Conservation (phyloP, 2,329 filamentous ascomycete species). For the Trichophaea hybrida region DNA sequence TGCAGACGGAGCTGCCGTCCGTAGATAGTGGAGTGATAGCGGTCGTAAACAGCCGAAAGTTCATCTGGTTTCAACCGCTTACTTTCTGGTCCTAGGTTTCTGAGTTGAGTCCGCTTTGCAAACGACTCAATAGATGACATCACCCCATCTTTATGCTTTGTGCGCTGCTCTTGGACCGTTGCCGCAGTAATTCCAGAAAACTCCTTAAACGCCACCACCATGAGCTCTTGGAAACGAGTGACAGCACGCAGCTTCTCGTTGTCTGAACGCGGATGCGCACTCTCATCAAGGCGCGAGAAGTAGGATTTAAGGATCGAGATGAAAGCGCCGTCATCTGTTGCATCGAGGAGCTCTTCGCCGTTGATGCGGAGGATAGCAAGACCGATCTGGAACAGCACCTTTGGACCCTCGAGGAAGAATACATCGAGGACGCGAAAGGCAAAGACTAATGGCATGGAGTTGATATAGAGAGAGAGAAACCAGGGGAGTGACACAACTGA, state of each 20-base stretch:
- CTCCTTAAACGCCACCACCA: conserved; percentile 98
- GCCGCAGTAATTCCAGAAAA: conserved; percentile 90
- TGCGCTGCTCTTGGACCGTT: conserved; percentile 73
- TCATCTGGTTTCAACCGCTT: conserved; percentile 78
- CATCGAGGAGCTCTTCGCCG: conserved; percentile 85
- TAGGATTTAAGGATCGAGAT: conserved; percentile 93
- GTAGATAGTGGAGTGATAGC: conserved; percentile 83
- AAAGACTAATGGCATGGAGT: conserved; percentile 97
- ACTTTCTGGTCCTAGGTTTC: conserved; percentile 89
- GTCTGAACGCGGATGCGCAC: conserved; percentile 86
- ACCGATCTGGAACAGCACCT: conserved; percentile 92
- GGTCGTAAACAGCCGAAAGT: conserved; percentile 78
- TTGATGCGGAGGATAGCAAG: conserved; percentile 95
- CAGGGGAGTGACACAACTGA: conserved; percentile 94
- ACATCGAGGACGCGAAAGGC: conserved; percentile 93
- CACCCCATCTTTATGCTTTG: conserved; percentile 88
- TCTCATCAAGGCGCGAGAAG: conserved; percentile 85
- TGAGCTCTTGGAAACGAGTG: conserved; percentile 91
- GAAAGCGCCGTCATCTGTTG: conserved; percentile 86
- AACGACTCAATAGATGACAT: conserved; percentile 94
- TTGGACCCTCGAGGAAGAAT: conserved; percentile 95
- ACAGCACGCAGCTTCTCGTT: conserved; percentile 89
- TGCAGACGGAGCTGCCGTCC: conserved; percentile 74
- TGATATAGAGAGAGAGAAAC: conserved; percentile 97
- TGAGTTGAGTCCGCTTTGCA: conserved; percentile 87